Conservation (phyloP, 2,329 filamentous ascomycete species). For the Sordariomycetes sp. region DNA sequence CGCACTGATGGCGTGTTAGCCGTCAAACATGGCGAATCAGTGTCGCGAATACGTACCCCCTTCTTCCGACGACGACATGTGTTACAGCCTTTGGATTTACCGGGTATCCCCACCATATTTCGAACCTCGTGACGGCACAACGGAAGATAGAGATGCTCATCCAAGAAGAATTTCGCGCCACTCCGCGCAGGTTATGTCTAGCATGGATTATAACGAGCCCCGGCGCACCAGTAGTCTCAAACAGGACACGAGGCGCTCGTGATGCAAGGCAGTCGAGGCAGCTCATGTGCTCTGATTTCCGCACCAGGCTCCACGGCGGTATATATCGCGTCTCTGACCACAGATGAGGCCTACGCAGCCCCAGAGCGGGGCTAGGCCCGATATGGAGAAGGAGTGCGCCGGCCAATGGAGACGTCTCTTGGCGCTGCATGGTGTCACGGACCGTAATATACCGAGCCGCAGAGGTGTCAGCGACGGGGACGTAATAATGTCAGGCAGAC, state of each 20-base stretch:
- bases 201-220: background rate
- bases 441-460: too few relatives aligned
- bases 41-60: constrained; percentile 7
- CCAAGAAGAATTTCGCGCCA: background rate
- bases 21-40: background rate
- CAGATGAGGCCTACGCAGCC: background rate
- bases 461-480: too few relatives aligned
- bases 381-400: background rate
- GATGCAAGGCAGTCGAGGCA: background rate
- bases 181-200: background rate
- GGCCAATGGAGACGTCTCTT: background rate
- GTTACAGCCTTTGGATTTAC: constrained; percentile 10
- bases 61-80: constrained; percentile 10
- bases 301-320: background rate
- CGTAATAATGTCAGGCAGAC: too few relatives aligned
- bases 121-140: background rate
- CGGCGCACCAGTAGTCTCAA: background rate
- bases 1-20: constrained; percentile 6
- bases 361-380: background rate
- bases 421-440: too few relatives aligned
- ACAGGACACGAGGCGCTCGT: background rate
- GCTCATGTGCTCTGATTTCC: background rate
- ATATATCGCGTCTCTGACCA: background rate
- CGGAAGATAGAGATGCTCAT: background rate
- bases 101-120: constrained; percentile 10